These are phyloP conservation scores for Tetrahymena thermophila DNA, from an alignment of 73 alveolate genomes.

Conservation along the genomic window DNA sequence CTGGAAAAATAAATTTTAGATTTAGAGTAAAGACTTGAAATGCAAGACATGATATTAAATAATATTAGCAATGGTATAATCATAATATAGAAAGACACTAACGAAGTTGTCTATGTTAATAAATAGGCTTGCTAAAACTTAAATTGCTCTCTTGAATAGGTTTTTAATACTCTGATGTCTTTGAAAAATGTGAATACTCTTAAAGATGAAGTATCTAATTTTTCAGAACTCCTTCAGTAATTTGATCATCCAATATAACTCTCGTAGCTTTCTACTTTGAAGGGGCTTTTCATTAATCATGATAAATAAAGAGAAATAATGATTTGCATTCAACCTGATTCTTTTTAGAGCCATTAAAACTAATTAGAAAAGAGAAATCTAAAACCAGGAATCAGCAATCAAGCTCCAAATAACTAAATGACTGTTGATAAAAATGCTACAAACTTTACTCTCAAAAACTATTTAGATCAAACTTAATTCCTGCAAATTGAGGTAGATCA, in stretches of 20 bases:
- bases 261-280: not conserved
- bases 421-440: not conserved
- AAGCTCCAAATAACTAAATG: not conserved
- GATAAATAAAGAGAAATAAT: not conserved
- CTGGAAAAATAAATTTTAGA: not conserved
- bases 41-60: not conserved
- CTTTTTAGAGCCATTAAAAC: not conserved
- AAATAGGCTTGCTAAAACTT: not conserved
- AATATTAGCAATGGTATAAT: not conserved
- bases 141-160: not conserved
- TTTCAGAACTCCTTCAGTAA: not conserved
- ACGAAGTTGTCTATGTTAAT: not conserved
- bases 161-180: not conserved
- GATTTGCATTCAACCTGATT: not conserved
- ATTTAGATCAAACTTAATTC: not conserved
- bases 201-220: not conserved
- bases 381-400: too few species aligned
- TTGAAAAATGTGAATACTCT: not conserved
- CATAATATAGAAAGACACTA: not conserved
- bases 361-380: too few species aligned
- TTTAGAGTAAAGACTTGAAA: not conserved
- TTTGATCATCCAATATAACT: not conserved
- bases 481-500: not conserved
- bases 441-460: not conserved
- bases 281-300: not conserved